Percentiles rank a stretch among this genome's conserved stretches.
Conservation (phyloP, 148 eudicot species). For the Oxyria digyna region DNA sequence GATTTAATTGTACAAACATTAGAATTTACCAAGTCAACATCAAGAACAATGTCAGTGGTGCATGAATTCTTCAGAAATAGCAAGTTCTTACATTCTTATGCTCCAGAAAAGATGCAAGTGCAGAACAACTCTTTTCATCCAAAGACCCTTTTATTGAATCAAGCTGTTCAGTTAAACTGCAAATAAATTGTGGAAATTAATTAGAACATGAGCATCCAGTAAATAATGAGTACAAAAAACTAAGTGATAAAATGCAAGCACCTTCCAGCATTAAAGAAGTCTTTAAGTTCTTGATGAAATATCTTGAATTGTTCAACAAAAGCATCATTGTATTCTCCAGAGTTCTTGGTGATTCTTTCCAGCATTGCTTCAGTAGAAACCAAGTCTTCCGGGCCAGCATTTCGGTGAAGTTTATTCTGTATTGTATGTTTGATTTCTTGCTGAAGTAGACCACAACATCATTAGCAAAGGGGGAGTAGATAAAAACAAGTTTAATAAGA, state of each 20-base stretch:
- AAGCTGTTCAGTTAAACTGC: constrained; percentile 87
- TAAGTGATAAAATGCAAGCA: constrained; percentile 8
- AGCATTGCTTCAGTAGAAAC: constrained; percentile 95
- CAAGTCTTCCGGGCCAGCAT: constrained; percentile 99
- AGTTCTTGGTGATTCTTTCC: constrained; percentile 63
- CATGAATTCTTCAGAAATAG: not conserved
- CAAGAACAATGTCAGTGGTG: not conserved
- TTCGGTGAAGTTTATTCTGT: constrained; percentile 97
- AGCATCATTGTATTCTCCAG: constrained; percentile 74
- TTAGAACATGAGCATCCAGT: not conserved
- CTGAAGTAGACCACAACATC: constrained; percentile 24
- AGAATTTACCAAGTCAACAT: not conserved
- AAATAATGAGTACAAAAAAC: not conserved
- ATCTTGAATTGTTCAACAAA: constrained; percentile 89
- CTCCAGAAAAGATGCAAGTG: constrained; percentile 55
- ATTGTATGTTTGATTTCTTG: constrained; percentile 99
- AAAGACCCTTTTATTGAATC: constrained; percentile 71
- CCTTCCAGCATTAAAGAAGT: constrained; percentile 99
- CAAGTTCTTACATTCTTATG: constrained; percentile 52
- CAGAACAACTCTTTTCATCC: constrained; percentile 36
- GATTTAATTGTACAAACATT: not conserved
- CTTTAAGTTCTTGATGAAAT: constrained; percentile 84
- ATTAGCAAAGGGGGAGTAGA: not conserved
- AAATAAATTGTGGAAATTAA: constrained; percentile 4
- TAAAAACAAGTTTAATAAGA: not conserved